phyloP scores from a whole-genome alignment of 306 rosid genomes.

The Cucumis hystrix region DNA sequence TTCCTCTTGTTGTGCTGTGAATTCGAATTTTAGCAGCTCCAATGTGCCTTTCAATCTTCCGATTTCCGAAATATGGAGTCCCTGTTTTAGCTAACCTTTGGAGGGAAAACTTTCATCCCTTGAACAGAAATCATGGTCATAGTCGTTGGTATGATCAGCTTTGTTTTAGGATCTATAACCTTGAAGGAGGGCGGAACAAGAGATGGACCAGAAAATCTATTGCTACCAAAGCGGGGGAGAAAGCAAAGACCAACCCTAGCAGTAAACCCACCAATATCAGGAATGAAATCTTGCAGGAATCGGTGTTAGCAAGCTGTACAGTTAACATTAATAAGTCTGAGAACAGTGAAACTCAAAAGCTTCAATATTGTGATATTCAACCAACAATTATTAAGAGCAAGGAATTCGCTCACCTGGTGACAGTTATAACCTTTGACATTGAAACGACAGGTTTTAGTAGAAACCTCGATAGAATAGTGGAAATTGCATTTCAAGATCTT shows the following conservation, averaged over 20 bases:
- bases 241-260: slow-evolving; percentile 16
- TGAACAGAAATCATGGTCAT: slow-evolving; percentile 25
- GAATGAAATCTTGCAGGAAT: slow-evolving; percentile 41
- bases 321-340: slow-evolving; percentile 36
- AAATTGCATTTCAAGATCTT: slow-evolving; percentile 73
- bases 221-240: slow-evolving; percentile 48
- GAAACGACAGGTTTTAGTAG: slow-evolving; percentile 76
- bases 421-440: slow-evolving; percentile 51
- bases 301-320: slow-evolving; percentile 30
- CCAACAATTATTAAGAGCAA: slow-evolving; percentile 39
- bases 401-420: slow-evolving; percentile 41
- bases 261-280: slow-evolving; percentile 33
- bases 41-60: slow-evolving; percentile 51
- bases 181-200: slow-evolving; percentile 43
- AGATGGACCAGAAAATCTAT: slow-evolving; percentile 68
- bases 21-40: slow-evolving; percentile 50
- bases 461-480: slow-evolving; percentile 45
- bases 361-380: slow-evolving; percentile 34
- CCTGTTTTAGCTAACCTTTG: slow-evolving; percentile 40
- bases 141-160: slow-evolving; percentile 27
- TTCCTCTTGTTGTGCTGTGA: slow-evolving; percentile 12
- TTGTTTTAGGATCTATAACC: slow-evolving; percentile 34
- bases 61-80: slow-evolving; percentile 56
- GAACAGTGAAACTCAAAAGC: slow-evolving; percentile 30
- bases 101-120: slow-evolving; percentile 36